Base-by-base conservation (phyloP, 306 rosid genomes). In the Hippophae rhamnoides region DNA sequence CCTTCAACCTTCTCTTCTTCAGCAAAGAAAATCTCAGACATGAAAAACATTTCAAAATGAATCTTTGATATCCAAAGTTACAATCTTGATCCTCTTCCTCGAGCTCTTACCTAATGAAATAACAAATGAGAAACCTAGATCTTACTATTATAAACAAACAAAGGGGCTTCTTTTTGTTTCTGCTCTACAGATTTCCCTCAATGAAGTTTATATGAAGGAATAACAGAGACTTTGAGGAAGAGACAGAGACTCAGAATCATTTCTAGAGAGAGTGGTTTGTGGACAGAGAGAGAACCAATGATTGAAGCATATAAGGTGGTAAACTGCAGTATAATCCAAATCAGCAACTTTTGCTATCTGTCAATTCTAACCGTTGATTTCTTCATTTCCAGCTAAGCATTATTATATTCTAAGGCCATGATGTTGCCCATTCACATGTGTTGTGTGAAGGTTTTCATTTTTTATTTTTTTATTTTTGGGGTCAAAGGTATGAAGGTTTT, bases 371-470 rank as follows among this genome's bases (percentile, higher is more conserved):
- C 79, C 83, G 56, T 83, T 67, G 86, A 87, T 82, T 66, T 61
- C 62, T 74, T 62, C 69, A 69, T 78, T 77, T 84, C 92, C 96
- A 87, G 85, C 86, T 73, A 79, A 79, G 87, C 85, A 73, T 65
- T 56, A 63, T 76, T 74, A 52, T 77, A 43, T 50, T 14, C 41
- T 52, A 67, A 63, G 49, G 14, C 38, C 38, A 31, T 31, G 38
- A 31, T 31, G 23, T 31, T 31, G 38, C 4, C 38, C 38, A 31
- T 31, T 31, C 38, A 31, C 38, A 31, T 31, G 38, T 31, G 38
- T 31, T 31, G 38, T 31, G 38, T 31, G 38, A 31, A 18, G 23
- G 23, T 18, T 18, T 18, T 18, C 23, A 18, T 18, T 18, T 18
- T 18, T 18, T 18, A 18, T 18, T 18, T 18, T 0, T 18, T 18